phyloP scores from a whole-genome alignment of 2,329 filamentous ascomycete genomes.

The Neofusicoccum sp. region DNA sequence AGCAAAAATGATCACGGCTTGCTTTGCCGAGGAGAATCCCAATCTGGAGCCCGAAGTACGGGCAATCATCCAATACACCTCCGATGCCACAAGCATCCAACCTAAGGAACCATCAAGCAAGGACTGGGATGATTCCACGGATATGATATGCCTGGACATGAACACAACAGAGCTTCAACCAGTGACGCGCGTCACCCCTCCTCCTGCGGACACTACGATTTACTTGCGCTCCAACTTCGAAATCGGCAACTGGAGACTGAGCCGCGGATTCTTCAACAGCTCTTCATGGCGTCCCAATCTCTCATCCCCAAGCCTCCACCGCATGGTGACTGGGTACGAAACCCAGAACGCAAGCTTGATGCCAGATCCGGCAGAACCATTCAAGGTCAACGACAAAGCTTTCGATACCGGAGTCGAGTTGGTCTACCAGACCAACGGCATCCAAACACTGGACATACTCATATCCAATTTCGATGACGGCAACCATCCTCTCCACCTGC shows the following conservation, averaged over 20 bases:
- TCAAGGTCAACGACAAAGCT: constrained; percentile 28
- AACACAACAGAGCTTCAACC: constrained; percentile 52
- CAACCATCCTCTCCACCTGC: constrained; percentile 54
- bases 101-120: constrained; percentile 41
- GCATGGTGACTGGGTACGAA: constrained; percentile 51
- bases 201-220: constrained; percentile 53
- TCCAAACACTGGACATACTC: constrained; percentile 40
- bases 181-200: constrained; percentile 46
- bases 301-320: constrained; percentile 53
- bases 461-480: constrained; percentile 40
- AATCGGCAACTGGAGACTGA: constrained; percentile 61
- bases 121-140: constrained; percentile 54
- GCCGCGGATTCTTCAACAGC: constrained; percentile 61
- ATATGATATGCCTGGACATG: constrained; percentile 56
- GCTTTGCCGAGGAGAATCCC: constrained; percentile 58
- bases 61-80: constrained; percentile 53
- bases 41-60: constrained; percentile 51
- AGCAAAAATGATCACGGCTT: constrained; percentile 62
- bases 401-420: constrained; percentile 35
- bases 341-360: constrained; percentile 32
- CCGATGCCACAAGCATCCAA: not conserved
- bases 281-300: constrained; percentile 57
- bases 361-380: not conserved
- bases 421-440: constrained; percentile 39
- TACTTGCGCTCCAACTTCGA: constrained; percentile 61